Percentiles rank a stretch among this genome's conserved stretches.
Conservation (phyloP, 805 yeast genomes). For the Wilhelminamyces savonicus region DNA sequence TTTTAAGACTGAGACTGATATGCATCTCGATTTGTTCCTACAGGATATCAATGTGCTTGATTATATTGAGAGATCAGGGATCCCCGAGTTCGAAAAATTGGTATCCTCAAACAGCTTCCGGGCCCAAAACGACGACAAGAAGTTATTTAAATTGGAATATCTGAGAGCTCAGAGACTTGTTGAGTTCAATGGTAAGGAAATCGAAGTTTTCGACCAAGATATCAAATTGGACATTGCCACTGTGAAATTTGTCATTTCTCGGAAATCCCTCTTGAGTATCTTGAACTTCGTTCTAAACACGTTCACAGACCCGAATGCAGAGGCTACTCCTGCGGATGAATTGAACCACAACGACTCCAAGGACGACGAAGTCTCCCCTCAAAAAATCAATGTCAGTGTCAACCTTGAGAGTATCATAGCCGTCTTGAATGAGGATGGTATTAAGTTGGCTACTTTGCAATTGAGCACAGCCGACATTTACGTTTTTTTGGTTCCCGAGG, state of each 20-base stretch:
- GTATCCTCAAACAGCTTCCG: constrained; percentile 54
- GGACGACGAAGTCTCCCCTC: constrained; percentile 56
- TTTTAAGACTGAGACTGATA: constrained; percentile 49
- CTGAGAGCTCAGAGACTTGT: constrained; percentile 55
- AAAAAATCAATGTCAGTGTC: constrained; percentile 64
- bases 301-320: constrained; percentile 76
- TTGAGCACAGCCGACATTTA: constrained; percentile 67
- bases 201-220: constrained; percentile 73
- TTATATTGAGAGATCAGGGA: constrained; percentile 56
- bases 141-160: constrained; percentile 55
- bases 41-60: constrained; percentile 70
- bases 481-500: constrained; percentile 66
- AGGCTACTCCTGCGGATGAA: constrained; percentile 60
- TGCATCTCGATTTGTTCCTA: constrained; percentile 61
- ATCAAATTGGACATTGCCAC: constrained; percentile 72
- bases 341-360: constrained; percentile 61
- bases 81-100: constrained; percentile 59
- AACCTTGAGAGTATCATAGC: constrained; percentile 67
- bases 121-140: constrained; percentile 18
- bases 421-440: constrained; percentile 76
- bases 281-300: constrained; percentile 80
- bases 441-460: constrained; percentile 71
- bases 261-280: constrained; percentile 72
- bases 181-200: constrained; percentile 42
- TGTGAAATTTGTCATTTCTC: constrained; percentile 64